These are phyloP conservation scores for Ophiorrhiza pumila DNA, from an alignment of 257 asterid species.

Conservation along the genomic window DNA sequence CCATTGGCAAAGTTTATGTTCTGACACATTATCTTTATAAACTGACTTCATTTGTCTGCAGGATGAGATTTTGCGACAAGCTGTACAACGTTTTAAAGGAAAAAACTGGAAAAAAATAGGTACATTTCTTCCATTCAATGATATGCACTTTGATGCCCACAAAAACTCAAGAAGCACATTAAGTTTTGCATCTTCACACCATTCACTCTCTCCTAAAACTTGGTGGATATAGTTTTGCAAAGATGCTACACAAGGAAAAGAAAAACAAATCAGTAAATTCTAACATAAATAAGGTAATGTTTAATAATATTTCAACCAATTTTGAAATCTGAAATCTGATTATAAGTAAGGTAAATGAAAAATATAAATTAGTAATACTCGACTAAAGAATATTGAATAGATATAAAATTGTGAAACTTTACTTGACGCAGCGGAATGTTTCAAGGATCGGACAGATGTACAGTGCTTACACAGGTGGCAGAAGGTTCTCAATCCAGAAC, in stretches of 20 bases:
- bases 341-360: neutral
- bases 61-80: constrained; percentile 70
- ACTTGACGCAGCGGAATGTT: constrained; percentile 64
- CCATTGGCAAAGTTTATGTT: neutral
- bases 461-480: constrained; percentile 98
- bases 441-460: constrained; percentile 88
- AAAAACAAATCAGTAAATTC: neutral
- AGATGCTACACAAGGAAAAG: neutral
- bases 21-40: constrained; percentile 6
- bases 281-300: neutral
- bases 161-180: neutral
- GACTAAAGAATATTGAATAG: neutral
- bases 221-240: neutral
- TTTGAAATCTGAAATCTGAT: neutral
- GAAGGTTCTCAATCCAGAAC: constrained; percentile 92
- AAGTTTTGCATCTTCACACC: constrained; percentile 1
- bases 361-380: neutral
- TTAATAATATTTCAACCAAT: neutral
- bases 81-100: constrained; percentile 88
- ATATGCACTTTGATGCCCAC: neutral
- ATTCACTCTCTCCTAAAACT: neutral
- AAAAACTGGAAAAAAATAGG: constrained; percentile 99
- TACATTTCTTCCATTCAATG: neutral
- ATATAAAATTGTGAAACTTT: constrained; percentile 1
- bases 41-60: constrained; percentile 26